These are phyloP conservation scores for Handroanthus guayacan DNA, from an alignment of 257 asterid species.

Conservation along the genomic window DNA sequence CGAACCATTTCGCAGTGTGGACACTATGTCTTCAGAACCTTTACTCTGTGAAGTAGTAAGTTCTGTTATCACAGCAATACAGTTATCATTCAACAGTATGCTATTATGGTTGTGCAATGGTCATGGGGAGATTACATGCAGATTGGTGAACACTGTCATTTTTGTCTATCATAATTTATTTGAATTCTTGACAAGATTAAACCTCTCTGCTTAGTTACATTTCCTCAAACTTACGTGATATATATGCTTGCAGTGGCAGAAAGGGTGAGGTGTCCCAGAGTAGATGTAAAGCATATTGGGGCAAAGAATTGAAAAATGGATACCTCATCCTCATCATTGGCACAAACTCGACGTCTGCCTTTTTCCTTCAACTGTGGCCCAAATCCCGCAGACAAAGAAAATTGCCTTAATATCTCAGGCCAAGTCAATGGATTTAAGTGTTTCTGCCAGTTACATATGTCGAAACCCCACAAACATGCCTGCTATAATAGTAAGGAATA, in stretches of 20 bases:
- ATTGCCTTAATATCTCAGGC: constrained; percentile 94
- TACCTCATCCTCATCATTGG: constrained; percentile 80
- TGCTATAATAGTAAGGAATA: constrained; percentile 44
- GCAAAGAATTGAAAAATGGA: constrained; percentile 19
- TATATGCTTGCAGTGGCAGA: not conserved
- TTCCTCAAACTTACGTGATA: not conserved
- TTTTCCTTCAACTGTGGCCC: constrained; percentile 92
- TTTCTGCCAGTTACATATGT: constrained; percentile 90
- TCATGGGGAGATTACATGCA: too few relatives aligned
- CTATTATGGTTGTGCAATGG: constrained; percentile 5
- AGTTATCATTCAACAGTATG: not conserved
- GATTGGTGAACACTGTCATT: too few relatives aligned
- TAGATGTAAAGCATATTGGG: not conserved
- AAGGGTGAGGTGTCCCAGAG: not conserved
- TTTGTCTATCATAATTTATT: not conserved
- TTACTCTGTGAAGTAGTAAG: constrained; percentile 61
- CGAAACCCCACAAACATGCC: constrained; percentile 98
- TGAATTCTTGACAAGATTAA: not conserved
- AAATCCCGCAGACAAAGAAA: constrained; percentile 93
- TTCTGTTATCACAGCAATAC: constrained; percentile 18
- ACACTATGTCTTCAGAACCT: constrained; percentile 90
- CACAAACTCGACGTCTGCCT: constrained; percentile 52
- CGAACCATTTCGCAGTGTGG: constrained; percentile 86
- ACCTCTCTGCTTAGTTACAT: not conserved
- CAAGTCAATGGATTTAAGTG: constrained; percentile 88